Percentiles rank a stretch among this genome's conserved stretches.
phyloP scores from a whole-genome alignment of 1,284 basidiomycete species.

The Ustilago bromivora region DNA sequence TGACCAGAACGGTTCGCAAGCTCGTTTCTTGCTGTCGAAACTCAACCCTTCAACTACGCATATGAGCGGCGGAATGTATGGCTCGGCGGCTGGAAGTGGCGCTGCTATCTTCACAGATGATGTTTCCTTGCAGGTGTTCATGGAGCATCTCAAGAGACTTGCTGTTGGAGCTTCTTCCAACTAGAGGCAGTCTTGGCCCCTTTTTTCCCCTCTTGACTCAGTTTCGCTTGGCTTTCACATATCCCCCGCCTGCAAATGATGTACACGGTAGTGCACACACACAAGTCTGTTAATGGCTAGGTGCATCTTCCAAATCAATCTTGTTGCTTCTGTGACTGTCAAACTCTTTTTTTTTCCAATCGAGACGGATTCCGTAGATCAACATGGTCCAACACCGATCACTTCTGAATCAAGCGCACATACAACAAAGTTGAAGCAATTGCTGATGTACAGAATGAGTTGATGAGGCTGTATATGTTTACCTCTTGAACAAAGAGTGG shows the following conservation, averaged over 20 bases:
- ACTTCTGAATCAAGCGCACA: neutral
- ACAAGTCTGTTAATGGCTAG: neutral
- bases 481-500: conserved; percentile 4
- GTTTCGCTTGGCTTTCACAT: neutral
- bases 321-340: neutral
- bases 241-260: neutral
- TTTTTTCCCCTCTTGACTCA: neutral
- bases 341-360: neutral
- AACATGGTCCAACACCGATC: neutral
- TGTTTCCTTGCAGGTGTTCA: conserved; percentile 74
- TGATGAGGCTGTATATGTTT: neutral
- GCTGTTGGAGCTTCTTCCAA: conserved; percentile 66
- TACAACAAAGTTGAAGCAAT: neutral
- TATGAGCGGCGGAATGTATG: conserved; percentile 78
- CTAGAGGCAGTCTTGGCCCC: conserved; percentile 22
- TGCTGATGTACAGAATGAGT: conserved; percentile 10
- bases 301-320: neutral
- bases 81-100: conserved; percentile 73
- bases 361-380: conserved; percentile 7
- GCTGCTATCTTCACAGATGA: conserved; percentile 99
- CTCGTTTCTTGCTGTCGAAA: conserved; percentile 94
- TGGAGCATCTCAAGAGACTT: conserved; percentile 71
- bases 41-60: conserved; percentile 98
- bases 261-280: neutral
- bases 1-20: conserved; percentile 97